Conservation (phyloP, 805 yeast genomes). For the Maudiozyma serrabonitensis region DNA sequence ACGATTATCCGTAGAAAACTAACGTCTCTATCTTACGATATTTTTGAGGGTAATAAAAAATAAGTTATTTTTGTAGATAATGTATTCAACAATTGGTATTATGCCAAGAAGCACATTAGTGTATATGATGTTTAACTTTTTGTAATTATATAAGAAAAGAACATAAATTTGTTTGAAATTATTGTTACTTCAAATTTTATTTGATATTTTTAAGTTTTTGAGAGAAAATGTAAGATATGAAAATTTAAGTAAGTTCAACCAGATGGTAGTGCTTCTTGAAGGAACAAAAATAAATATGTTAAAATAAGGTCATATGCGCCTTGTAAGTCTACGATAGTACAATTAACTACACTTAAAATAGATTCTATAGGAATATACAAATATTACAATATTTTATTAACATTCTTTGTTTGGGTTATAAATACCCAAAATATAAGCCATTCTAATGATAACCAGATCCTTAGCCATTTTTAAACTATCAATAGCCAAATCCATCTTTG, state of each 20-base stretch:
- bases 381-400: not conserved
- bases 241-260: not conserved
- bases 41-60: constrained; percentile 31
- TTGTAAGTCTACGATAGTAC: not conserved
- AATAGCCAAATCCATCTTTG: constrained; percentile 83
- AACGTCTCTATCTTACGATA: constrained; percentile 26
- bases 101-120: too few relatives aligned
- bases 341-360: not conserved
- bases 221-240: too few relatives aligned
- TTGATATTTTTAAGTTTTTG: too few relatives aligned
- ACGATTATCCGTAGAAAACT: constrained; percentile 34
- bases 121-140: not conserved
- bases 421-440: constrained; percentile 80
- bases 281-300: too few relatives aligned
- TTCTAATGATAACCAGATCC: constrained; percentile 80
- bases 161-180: not conserved
- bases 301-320: too few relatives aligned
- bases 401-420: constrained; percentile 37
- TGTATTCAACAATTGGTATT: too few relatives aligned
- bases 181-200: too few relatives aligned
- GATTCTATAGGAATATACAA: not conserved
- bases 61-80: not conserved
- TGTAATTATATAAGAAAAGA: not conserved
- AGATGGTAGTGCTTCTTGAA: too few relatives aligned
- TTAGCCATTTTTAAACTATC: constrained; percentile 91